Percentiles rank a stretch among this genome's conserved stretches.
These are phyloP conservation scores for Talaromyces sp. DNA, from an alignment of 2,329 filamentous ascomycete genomes.

Conservation along the genomic window DNA sequence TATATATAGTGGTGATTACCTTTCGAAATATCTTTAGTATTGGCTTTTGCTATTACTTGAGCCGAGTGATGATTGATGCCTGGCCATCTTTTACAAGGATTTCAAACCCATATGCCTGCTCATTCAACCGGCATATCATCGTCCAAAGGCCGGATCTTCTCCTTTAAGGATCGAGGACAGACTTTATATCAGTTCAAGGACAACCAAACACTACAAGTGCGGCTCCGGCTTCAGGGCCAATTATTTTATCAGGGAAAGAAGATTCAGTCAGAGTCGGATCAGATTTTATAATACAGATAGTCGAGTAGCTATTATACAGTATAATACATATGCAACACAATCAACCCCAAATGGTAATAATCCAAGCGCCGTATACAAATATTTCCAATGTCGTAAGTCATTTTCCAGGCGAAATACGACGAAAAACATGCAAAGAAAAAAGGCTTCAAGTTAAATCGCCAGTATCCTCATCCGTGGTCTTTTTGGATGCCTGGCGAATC, in stretches of 20 bases:
- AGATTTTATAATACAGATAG: neutral
- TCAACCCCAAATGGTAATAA: neutral
- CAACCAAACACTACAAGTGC: neutral
- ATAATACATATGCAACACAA: conserved; percentile 1
- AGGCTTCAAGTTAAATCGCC: conserved; percentile 1
- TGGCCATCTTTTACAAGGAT: neutral
- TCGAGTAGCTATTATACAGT: conserved; percentile 1
- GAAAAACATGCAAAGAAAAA: neutral
- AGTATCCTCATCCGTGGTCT: conserved; percentile 1
- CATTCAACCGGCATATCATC: neutral
- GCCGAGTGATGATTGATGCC: neutral
- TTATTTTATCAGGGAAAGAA: neutral
- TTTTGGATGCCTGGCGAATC: conserved; percentile 36
- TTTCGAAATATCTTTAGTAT: neutral
- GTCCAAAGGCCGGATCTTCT: neutral
- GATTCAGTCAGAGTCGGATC: neutral
- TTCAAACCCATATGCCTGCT: neutral
- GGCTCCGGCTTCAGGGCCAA: neutral
- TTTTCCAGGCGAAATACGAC: neutral
- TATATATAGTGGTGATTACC: neutral
- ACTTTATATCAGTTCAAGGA: neutral
- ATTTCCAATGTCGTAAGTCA: neutral
- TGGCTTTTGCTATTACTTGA: neutral
- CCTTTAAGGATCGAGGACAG: neutral
- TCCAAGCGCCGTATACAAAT: neutral